Conservation (phyloP, 2,329 filamentous ascomycete genomes). For the Colletotrichum tamarilloi region DNA sequence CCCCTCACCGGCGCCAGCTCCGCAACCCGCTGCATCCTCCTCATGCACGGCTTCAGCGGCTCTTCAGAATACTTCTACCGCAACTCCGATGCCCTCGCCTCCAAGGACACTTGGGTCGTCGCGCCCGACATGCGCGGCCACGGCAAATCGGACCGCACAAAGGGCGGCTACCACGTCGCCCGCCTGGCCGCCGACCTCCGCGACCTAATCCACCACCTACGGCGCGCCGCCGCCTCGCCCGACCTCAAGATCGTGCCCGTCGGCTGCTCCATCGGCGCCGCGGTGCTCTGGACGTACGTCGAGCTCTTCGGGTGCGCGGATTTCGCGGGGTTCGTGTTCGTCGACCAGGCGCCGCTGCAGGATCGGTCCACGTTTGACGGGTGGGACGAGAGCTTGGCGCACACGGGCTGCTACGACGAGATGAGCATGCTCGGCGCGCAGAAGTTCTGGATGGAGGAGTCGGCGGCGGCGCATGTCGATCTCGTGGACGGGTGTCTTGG, state of each 20-base stretch:
- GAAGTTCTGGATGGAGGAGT: conserved; percentile 39
- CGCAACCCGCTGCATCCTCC: conserved; percentile 43
- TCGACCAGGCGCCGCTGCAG: conserved; percentile 54
- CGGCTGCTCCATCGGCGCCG: conserved; percentile 54
- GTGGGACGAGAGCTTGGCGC: conserved; percentile 47
- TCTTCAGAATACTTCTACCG: conserved; percentile 51
- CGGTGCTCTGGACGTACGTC: conserved; percentile 52
- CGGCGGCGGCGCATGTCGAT: conserved; percentile 41
- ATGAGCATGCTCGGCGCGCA: conserved; percentile 47
- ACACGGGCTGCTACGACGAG: conserved; percentile 52
- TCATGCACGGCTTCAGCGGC: conserved; percentile 55
- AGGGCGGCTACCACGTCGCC: conserved; percentile 53
- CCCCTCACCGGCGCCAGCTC: conserved; percentile 37
- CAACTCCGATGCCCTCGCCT: conserved; percentile 44
- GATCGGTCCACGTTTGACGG: conserved; percentile 45
- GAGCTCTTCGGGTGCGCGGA: conserved; percentile 49
- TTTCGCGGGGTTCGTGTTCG: conserved; percentile 49
- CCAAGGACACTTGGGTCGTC: conserved; percentile 47
- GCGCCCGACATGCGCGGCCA: conserved; percentile 54
- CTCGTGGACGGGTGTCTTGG: conserved; percentile 50
- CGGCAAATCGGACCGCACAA: conserved; percentile 44
- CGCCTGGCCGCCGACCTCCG: conserved; percentile 51
- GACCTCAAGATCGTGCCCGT: conserved; percentile 44
- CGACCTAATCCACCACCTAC: conserved; percentile 44
- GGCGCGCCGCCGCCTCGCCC: conserved; percentile 2